phyloP scores from a whole-genome alignment of 352 stramenopile genomes.

The Pythium diclinum region DNA sequence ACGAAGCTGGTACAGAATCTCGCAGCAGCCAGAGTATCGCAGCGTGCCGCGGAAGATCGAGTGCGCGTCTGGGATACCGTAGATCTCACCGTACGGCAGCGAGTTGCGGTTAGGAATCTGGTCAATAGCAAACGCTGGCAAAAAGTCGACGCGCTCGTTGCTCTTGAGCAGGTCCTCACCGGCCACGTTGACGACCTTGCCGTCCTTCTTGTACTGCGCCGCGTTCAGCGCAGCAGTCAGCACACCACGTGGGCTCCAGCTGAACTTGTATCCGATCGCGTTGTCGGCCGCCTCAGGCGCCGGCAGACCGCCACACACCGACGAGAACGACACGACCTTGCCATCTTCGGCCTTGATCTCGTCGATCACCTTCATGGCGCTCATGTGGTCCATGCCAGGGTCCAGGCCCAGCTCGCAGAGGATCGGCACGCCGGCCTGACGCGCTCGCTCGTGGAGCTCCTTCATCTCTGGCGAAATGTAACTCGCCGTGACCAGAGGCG shows the following conservation, averaged over 20 bases:
- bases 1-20: slow-evolving; percentile 88
- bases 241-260: slow-evolving; percentile 94
- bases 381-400: slow-evolving; percentile 96
- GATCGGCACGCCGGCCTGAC: slow-evolving; percentile 85
- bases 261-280: slow-evolving; percentile 97
- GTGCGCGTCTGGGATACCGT: slow-evolving; percentile 91
- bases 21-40: slow-evolving; percentile 91
- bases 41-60: slow-evolving; percentile 94
- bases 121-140: slow-evolving; percentile 92
- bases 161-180: slow-evolving; percentile 86
- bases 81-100: slow-evolving; percentile 91
- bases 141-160: slow-evolving; percentile 83
- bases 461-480: slow-evolving; percentile 95
- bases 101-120: slow-evolving; percentile 95
- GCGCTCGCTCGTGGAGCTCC: slow-evolving; percentile 66
- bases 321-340: slow-evolving; percentile 90
- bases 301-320: slow-evolving; percentile 93
- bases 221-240: slow-evolving; percentile 91
- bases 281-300: slow-evolving; percentile 94
- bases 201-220: slow-evolving; percentile 86
- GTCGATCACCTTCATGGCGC: slow-evolving; percentile 96
- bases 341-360: slow-evolving; percentile 90
- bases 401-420: slow-evolving; percentile 96
- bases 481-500: slow-evolving; percentile 92
- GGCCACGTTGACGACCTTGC: slow-evolving; percentile 77